phyloP scores from a whole-genome alignment of 768 basidiomycete genomes.

The Pulveroboletus ravenelii region DNA sequence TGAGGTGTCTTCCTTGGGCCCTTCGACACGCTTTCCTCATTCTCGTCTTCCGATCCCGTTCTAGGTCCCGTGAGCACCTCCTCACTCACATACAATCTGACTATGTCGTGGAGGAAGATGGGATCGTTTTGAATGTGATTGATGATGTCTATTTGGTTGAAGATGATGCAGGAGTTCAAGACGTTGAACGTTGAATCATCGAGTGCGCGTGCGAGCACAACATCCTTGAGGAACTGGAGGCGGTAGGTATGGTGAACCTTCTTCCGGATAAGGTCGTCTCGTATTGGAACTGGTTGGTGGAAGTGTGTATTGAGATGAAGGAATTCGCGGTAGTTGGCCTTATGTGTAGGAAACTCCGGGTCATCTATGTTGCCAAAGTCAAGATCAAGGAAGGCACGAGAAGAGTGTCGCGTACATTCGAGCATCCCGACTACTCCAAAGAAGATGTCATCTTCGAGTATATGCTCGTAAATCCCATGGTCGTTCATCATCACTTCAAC shows the following conservation, averaged over 20 bases:
- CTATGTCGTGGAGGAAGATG: conserved; percentile 71
- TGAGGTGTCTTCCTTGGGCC: conserved; percentile 37
- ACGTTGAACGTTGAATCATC: conserved; percentile 98
- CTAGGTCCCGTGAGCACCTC: conserved; percentile 49
- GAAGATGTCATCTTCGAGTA: conserved; percentile 90
- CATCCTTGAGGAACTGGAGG: conserved; percentile 95
- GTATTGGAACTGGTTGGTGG: conserved; percentile 84
- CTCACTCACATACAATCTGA: conserved; percentile 70
- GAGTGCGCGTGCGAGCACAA: conserved; percentile 89
- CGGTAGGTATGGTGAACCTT: conserved; percentile 98
- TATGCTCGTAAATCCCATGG: conserved; percentile 89
- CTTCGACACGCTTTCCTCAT: conserved; percentile 22
- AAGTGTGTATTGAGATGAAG: conserved; percentile 78
- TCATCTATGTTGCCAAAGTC: conserved; percentile 58
- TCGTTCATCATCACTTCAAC: conserved; percentile 87
- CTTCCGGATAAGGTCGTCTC: conserved; percentile 65
- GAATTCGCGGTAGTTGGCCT: conserved; percentile 96
- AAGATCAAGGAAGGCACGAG: conserved; percentile 4
- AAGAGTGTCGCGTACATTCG: conserved; percentile 67
- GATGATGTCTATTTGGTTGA: conserved; percentile 99
- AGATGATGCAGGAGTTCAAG: conserved; percentile 94
- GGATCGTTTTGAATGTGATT: conserved; percentile 78
- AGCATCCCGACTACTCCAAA: conserved; percentile 93
- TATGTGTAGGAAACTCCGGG: conserved; percentile 93
- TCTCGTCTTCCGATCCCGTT: conserved; percentile 27